A percentile compares a stretch with the other conserved stretches of the same genome.
Conservation (phyloP, 257 asterid species). For the Henckelia pumila region DNA sequence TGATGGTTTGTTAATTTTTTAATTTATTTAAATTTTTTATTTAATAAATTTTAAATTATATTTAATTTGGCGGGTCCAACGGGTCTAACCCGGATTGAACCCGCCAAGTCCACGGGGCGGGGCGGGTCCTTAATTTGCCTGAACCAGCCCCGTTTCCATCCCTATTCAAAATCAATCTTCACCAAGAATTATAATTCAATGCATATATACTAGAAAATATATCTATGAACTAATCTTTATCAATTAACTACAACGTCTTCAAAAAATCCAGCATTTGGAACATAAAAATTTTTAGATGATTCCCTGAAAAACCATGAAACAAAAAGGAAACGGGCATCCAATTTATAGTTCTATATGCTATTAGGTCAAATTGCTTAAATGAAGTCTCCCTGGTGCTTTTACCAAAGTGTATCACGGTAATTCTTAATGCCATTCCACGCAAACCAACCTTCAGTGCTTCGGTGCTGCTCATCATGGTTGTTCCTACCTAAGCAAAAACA, state of each 20-base stretch:
- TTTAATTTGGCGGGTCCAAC: too few species aligned
- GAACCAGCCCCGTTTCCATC: too few species aligned
- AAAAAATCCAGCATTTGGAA: conserved; percentile 89
- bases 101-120: too few species aligned
- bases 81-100: too few species aligned
- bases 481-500: conserved; percentile 66
- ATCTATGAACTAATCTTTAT: too few species aligned
- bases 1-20: too few species aligned
- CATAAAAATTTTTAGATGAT: conserved; percentile 61
- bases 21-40: too few species aligned
- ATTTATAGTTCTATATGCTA: conserved; percentile 10
- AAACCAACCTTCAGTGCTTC: conserved; percentile 84
- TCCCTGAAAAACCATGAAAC: conserved; percentile 55
- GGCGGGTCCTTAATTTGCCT: too few species aligned
- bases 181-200: too few species aligned
- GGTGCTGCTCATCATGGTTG: conserved; percentile 72
- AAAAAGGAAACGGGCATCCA: conserved; percentile 1
- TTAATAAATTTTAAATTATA: too few species aligned
- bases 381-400: conserved; percentile 21
- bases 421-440: conserved; percentile 88
- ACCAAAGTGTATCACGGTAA: conserved; percentile 88
- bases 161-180: too few species aligned
- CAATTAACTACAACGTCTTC: conserved; percentile 78
- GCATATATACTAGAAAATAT: too few species aligned
- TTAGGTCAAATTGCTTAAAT: conserved; percentile 7